phyloP scores from a whole-genome alignment of 805 yeast genomes.

The Cyberlindnera maritima region DNA sequence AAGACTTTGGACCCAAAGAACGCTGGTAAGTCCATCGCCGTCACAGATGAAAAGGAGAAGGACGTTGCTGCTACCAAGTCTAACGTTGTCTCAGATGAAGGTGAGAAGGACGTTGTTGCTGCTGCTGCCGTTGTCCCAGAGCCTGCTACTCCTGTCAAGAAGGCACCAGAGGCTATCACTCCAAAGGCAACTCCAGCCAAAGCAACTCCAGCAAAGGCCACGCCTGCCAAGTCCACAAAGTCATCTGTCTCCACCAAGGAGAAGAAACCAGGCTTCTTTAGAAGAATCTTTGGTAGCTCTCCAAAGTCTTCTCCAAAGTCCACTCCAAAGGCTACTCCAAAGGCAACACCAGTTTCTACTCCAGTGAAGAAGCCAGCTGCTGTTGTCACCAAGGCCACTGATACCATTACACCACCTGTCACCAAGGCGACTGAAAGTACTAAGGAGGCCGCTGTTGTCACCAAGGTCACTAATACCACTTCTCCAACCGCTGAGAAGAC shows the following conservation, averaged over 20 bases:
- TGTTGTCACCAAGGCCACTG: not conserved
- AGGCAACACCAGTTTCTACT: slow-evolving; percentile 7
- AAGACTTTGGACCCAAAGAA: slow-evolving; percentile 25
- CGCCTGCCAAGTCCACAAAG: slow-evolving; percentile 3
- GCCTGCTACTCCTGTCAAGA: slow-evolving; percentile 7
- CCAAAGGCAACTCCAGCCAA: slow-evolving; percentile 1
- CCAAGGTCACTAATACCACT: slow-evolving; percentile 1
- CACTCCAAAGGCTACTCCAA: slow-evolving; percentile 12
- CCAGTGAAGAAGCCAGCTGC: slow-evolving; percentile 7
- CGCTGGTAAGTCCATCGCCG: slow-evolving; percentile 10
- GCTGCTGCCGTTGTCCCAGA: slow-evolving; percentile 1
- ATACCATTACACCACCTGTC: slow-evolving; percentile 3
- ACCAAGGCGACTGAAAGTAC: not conserved
- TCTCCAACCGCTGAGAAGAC: slow-evolving; percentile 1
- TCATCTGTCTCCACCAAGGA: not conserved
- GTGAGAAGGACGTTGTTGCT: no score
- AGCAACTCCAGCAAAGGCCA: not conserved
- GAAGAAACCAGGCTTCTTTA: slow-evolving; percentile 13
- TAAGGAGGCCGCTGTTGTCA: not conserved
- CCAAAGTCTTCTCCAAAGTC: slow-evolving; percentile 7
- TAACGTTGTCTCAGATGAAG: slow-evolving; percentile 1
- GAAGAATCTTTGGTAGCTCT: slow-evolving; percentile 9
- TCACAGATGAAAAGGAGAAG: slow-evolving; percentile 2
- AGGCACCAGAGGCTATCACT: slow-evolving; percentile 1
- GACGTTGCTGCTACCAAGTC: no score